Evolutionary conservation across 352 stramenopile genomes (phyloP), one percentile per base, ranked within the genome.

Genomic region (Phytopythium ostracodes): DNA sequence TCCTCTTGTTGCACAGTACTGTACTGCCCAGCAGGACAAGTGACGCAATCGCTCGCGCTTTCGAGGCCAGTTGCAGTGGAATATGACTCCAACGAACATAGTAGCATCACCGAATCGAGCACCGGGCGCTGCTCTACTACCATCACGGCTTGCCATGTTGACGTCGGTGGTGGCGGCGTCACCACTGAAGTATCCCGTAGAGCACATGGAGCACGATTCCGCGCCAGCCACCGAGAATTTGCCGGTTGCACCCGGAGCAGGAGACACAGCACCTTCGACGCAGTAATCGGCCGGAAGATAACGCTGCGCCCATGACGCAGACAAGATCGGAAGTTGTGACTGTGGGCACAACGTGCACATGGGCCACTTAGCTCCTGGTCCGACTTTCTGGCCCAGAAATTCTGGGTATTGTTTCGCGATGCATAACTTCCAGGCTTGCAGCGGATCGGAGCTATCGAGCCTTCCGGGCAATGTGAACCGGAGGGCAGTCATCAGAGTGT

Each of bases 261-360:
- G 88, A 17, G 54, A 63, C 8, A 80, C 71, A 0, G 83, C 81
- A 0, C 71, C 89, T 25, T 91, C 72, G 1, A 84, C 64, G 65
- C 92, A 96, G 67, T 79, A 96, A 4, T 91, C 92, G 5, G 80
- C 76, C n/a, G n/a, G n/a, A n/a, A n/a, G n/a, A n/a, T n/a, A n/a
- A n/a, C n/a, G n/a, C n/a, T n/a, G n/a, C n/a, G n/a, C n/a, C n/a
- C n/a, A n/a, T n/a, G n/a, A n/a, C n/a, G n/a, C n/a, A n/a, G n/a
- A n/a, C n/a, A n/a, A n/a, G n/a, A n/a, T n/a, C n/a, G n/a, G n/a
- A n/a, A n/a, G n/a, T n/a, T n/a, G n/a, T n/a, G n/a, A n/a, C n/a
- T n/a, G n/a, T 0, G 89, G 84, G 59, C 92, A 98, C 6, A 65
- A 67, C 22, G 79, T 74, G 56, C 93, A 98, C 35, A 67, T 56